Percentiles rank a stretch among this genome's conserved stretches.
Conservation (phyloP, 1,139 yeast genomes). For the Sugiyamaella paludigena region DNA sequence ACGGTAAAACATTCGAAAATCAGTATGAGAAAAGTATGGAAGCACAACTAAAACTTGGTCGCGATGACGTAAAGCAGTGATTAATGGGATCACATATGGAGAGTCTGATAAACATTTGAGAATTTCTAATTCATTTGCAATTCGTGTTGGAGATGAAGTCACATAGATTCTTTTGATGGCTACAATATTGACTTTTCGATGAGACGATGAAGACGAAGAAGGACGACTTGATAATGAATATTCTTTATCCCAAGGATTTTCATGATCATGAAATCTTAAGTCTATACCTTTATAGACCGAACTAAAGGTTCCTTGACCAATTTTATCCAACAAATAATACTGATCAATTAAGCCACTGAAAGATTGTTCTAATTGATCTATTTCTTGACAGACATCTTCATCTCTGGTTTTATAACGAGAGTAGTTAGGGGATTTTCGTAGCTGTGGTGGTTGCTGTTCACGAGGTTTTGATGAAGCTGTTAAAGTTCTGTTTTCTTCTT, state of each 20-base stretch:
- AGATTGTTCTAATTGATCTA: slow-evolving; percentile 57
- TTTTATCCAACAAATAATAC: slow-evolving; percentile 72
- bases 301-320: slow-evolving; percentile 95
- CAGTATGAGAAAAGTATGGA: slow-evolving; percentile 89
- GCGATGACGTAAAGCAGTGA: slow-evolving; percentile 80
- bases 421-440: neutral
- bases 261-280: slow-evolving; percentile 36
- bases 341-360: slow-evolving; percentile 61
- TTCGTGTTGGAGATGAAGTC: slow-evolving; percentile 90
- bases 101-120: slow-evolving; percentile 67
- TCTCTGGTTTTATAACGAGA: slow-evolving; percentile 5
- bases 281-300: slow-evolving; percentile 89
- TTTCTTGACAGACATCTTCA: slow-evolving; percentile 43
- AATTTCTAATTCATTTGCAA: slow-evolving; percentile 78
- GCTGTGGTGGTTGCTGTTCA: neutral
- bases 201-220: neutral
- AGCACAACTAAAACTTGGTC: slow-evolving; percentile 92
- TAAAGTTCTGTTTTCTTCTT: neutral
- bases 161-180: slow-evolving; percentile 93
- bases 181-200: slow-evolving; percentile 53
- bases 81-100: slow-evolving; percentile 76
- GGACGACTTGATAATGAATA: slow-evolving; percentile 3
- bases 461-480: too few species aligned
- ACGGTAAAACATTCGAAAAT: slow-evolving; percentile 75
- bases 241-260: slow-evolving; percentile 29